Base-by-base conservation (phyloP, 345 rosid genomes). In the Leavenworthia alabamica region DNA sequence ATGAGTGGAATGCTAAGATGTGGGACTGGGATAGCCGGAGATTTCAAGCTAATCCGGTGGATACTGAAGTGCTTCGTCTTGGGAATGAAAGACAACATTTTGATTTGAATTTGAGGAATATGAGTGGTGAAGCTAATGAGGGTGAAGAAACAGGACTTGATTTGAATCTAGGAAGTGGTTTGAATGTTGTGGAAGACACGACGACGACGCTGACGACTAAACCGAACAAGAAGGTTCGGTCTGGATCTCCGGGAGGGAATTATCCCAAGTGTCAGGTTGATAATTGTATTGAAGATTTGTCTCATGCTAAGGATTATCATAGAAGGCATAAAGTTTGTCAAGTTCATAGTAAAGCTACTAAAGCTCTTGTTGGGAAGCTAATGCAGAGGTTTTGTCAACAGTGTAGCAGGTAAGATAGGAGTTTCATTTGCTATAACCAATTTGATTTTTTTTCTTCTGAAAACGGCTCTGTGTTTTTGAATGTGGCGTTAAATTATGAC, bases 351-450 rank as follows among this genome's bases (percentile, higher is more conserved):
- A 90, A 90, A 75, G 75, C 90, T 55, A 73, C 86, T 5, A 80
- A 85, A 64, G 90, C 93, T 46, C 79, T 81, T 2, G 91, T 90
- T 27, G 87, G 81, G 42, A 85, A 85, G 53, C 97, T 83, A 79
- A 82, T 90, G 96, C 97, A 90, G 79, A 82, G 97, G 81, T 90
- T 90, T 27, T 90, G 97, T 74, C 97, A 90, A 73, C 97, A 90
- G 85, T 90, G 97, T 57, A 90, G 97, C 91, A 87, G 97, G 97
- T 90, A 31, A 44, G n/a, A 6, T 39, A 58, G 4, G 28, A 44
- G 31, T 12, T 2, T 35, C 0, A 33, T 54, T 35, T 53, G 10
- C 12, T 29, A 14, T 50, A 1, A 15, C 45, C 24, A 42, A n/a
- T n/a, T n/a, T n/a, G n/a, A n/a, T n/a, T n/a, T n/a, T n/a, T n/a